Evolutionary conservation across 1,284 basidiomycete species (phyloP).

Genomic region (Tilletia caries): DNA sequence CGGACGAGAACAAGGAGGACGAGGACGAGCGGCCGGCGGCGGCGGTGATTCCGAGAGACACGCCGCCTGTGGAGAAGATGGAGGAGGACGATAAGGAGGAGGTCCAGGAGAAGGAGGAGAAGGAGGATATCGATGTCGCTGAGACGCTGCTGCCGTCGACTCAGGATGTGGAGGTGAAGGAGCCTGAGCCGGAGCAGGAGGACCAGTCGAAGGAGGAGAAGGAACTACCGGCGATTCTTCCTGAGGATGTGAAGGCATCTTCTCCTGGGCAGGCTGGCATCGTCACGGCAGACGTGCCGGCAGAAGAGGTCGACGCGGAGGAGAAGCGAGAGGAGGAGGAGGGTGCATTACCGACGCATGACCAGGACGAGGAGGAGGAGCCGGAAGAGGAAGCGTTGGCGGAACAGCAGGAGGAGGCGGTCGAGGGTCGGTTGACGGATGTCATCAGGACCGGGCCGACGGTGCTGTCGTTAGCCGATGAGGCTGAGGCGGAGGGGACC

Average conservation of each 20-base stretch:
- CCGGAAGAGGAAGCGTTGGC: neutral
- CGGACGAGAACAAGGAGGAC: neutral
- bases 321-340: neutral
- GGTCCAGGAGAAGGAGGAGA: neutral
- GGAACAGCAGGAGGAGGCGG: neutral
- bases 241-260: no score
- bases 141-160: neutral
- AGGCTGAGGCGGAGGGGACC: neutral
- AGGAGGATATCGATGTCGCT: neutral
- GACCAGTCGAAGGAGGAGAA: neutral
- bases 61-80: neutral
- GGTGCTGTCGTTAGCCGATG: neutral
- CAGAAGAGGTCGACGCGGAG: neutral
- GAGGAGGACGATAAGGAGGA: neutral
- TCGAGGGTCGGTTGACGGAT: no score
- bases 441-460: no score
- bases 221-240: neutral
- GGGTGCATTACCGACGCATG: neutral
- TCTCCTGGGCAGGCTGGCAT: no score
- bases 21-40: neutral
- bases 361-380: neutral
- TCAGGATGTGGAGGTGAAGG: neutral
- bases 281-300: neutral
- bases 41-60: neutral
- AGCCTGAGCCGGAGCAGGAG: neutral